phyloP scores from a whole-genome alignment of 2,329 filamentous ascomycete genomes.

The Dactylellina cionopaga region DNA sequence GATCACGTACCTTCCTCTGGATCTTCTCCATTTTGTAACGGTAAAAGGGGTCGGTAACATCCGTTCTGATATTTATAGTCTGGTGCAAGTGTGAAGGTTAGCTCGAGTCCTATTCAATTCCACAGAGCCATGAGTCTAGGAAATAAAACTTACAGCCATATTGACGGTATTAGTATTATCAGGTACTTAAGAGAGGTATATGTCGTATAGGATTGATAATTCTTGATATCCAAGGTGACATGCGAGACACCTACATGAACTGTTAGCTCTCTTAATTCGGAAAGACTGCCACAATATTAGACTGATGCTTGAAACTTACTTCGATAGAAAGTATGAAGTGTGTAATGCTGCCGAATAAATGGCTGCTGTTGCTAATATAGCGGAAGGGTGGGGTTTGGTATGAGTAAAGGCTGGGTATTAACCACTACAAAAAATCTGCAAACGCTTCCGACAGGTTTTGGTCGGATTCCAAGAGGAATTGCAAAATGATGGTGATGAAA shows the following conservation, averaged over 20 bases:
- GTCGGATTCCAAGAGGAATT: slow-evolving; percentile 54
- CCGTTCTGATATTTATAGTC: slow-evolving; percentile 96
- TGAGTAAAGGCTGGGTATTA: slow-evolving; percentile 33
- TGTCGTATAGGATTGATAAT: slow-evolving; percentile 45
- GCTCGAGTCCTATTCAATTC: not conserved
- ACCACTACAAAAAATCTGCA: slow-evolving; percentile 53
- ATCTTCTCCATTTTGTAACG: slow-evolving; percentile 99
- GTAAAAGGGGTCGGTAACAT: slow-evolving; percentile 99
- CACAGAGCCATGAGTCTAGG: not conserved
- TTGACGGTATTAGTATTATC: slow-evolving; percentile 43
- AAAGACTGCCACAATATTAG: not conserved
- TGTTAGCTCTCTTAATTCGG: not conserved
- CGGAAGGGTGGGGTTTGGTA: slow-evolving; percentile 13
- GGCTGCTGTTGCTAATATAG: slow-evolving; percentile 18
- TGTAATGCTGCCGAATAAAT: slow-evolving; percentile 31
- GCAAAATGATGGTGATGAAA: slow-evolving; percentile 54
- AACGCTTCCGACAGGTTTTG: slow-evolving; percentile 53
- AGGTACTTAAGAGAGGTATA: slow-evolving; percentile 46
- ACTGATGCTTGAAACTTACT: slow-evolving; percentile 20
- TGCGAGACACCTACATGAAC: slow-evolving; percentile 41
- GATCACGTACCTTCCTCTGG: slow-evolving; percentile 75
- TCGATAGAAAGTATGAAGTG: slow-evolving; percentile 24
- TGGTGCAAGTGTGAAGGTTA: not conserved
- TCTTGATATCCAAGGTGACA: slow-evolving; percentile 49
- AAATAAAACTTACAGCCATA: slow-evolving; percentile 39